Conservation (phyloP, 176 grass and related monocot genomes). For the Carex cristatella region DNA sequence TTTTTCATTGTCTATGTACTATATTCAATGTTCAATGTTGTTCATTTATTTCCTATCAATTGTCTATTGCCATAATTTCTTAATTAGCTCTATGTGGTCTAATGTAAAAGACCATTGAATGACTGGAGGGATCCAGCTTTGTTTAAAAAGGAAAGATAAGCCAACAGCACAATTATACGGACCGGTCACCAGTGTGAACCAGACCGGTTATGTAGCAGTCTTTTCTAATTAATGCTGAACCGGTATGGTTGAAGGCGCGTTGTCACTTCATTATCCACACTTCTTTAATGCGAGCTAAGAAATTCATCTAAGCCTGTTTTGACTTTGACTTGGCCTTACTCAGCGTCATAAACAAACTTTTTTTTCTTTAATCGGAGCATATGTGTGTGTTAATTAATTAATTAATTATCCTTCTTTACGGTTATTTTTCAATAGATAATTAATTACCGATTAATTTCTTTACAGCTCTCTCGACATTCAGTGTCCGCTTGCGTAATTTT, state of each 20-base stretch:
- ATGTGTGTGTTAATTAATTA: too few relatives aligned
- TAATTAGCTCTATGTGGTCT: too few relatives aligned
- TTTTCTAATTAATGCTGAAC: not conserved
- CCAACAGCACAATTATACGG: not conserved
- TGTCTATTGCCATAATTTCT: too few relatives aligned
- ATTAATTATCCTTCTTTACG: too few relatives aligned
- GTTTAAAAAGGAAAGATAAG: not conserved
- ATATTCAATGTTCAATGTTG: too few relatives aligned
- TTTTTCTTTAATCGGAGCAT: not conserved
- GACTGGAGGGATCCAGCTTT: not conserved
- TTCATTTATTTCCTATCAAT: too few relatives aligned
- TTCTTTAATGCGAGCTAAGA: not conserved
- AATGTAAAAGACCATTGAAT: not conserved
- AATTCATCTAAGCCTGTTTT: not conserved
- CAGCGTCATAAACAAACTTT: not conserved
- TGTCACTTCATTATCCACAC: not conserved
- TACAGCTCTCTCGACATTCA: too few relatives aligned
- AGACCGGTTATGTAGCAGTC: not conserved
- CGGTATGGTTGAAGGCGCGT: not conserved
- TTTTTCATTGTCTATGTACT: too few relatives aligned
- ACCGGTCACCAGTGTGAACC: not conserved
- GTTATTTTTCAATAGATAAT: too few relatives aligned
- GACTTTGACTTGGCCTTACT: conserved; percentile 6
- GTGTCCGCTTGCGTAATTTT: too few relatives aligned
- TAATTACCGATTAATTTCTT: too few relatives aligned